Base-by-base conservation (phyloP, 192 early-diverging fungal species). In the Coemansia javaensis region DNA sequence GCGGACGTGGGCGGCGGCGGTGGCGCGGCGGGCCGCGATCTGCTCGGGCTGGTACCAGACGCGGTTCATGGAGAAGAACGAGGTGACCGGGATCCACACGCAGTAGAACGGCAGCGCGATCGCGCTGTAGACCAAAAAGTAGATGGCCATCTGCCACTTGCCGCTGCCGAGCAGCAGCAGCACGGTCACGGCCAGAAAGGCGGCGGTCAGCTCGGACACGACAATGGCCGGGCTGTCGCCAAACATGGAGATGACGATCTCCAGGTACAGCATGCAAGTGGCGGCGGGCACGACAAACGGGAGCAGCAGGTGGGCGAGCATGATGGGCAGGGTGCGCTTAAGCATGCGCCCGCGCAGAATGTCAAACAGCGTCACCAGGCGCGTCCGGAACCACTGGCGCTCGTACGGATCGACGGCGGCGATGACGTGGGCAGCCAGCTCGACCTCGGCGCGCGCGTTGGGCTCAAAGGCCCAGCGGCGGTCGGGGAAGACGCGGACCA, bases 31-130 rank as follows among this genome's bases (percentile, higher is more conserved):
- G 15, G 66, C 66, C 1, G 31, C 51, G 7, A 63, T 22, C 32
- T 53, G 63, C 17, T 66, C 63, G 5, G 70, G 70, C 27, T 63
- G 35, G 8, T 58, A 48, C 70, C 70, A 74, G 13, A 74, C 50
- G 38, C 70, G 70, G 55, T 74, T 66, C 70, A 74, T 74, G 11
- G 70, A 47, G 13, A 74, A 53, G 50, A 74, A 61, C 36, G 70
- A 55, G 0, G 70, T 66, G 18, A 53, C 47, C 13, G 70, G 70
- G 25, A 66, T 74, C 70, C 70, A 74, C 27, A 74, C 55, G 27
- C 51, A 34, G 41, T 66, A 74, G 37, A 66, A 66, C 8, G 70
- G 70, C 56, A 74, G 50, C 0, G 54, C 70, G 17, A 74, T 46
- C 5, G 52, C 70, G 22, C 63, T 47, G 40, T 74, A 74, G 12